These are phyloP conservation scores for Orbilia blumenaviensis DNA, from an alignment of 2,329 filamentous ascomycete species.

Conservation along the genomic window DNA sequence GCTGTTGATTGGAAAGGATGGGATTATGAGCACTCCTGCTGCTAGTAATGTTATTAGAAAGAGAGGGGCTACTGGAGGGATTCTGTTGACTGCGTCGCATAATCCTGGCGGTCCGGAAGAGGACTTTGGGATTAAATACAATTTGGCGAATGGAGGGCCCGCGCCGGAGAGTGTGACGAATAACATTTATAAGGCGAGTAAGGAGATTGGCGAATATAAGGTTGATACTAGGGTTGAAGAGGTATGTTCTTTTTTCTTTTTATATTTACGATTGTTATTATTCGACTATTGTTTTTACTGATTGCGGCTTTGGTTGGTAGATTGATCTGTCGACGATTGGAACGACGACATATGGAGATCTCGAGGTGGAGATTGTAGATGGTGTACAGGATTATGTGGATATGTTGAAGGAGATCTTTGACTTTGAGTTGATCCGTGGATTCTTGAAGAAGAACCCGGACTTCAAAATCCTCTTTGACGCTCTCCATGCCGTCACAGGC, in stretches of 20 bases:
- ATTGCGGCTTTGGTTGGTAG: too few relatives aligned
- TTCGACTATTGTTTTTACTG: neutral
- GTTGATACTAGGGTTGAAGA: constrained; percentile 80
- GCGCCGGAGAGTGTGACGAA: constrained; percentile 96
- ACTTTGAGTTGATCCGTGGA: constrained; percentile 93
- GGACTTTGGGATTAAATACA: constrained; percentile 99
- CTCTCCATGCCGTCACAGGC: constrained; percentile 91
- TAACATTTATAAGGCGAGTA: constrained; percentile 94
- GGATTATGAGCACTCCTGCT: constrained; percentile 94
- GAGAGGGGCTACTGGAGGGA: constrained; percentile 93
- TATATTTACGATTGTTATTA: neutral
- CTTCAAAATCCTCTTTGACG: constrained; percentile 98
- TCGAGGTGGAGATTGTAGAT: constrained; percentile 96
- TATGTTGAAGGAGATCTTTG: constrained; percentile 98
- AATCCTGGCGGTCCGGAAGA: constrained; percentile 94
- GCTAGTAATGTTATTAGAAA: constrained; percentile 96
- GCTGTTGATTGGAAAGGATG: constrained; percentile 92
- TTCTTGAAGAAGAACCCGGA: constrained; percentile 87
- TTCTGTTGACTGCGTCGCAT: constrained; percentile 95
- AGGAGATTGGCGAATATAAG: constrained; percentile 90
- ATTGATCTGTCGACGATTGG: constrained; percentile 81
- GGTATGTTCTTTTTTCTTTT: constrained; percentile 61
- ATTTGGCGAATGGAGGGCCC: constrained; percentile 92
- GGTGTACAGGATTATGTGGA: constrained; percentile 89
- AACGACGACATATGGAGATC: constrained; percentile 79